phyloP scores from a whole-genome alignment of 306 rosid genomes.

The Cucurbita moschata region DNA sequence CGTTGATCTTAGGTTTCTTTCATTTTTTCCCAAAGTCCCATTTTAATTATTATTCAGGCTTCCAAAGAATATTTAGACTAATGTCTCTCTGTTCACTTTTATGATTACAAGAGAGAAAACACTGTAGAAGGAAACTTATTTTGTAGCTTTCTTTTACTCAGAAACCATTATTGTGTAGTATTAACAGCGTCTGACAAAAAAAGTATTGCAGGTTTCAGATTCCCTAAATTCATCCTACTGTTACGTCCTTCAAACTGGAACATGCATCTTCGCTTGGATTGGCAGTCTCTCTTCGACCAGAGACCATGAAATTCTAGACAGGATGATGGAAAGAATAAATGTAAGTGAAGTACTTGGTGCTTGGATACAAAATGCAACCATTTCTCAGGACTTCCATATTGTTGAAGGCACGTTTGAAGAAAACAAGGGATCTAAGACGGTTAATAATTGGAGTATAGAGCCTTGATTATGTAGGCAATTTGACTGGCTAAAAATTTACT shows the following conservation, averaged over 20 bases:
- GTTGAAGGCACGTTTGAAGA: neutral
- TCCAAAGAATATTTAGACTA: neutral
- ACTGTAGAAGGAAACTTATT: neutral
- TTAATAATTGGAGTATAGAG: neutral
- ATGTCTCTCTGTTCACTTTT: neutral
- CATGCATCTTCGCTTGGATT: conserved; percentile 71
- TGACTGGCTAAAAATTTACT: neutral
- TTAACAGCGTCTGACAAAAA: neutral
- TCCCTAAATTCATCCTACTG: conserved; percentile 88
- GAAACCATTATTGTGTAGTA: neutral
- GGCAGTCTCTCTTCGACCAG: conserved; percentile 63
- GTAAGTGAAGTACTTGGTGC: conserved; percentile 29
- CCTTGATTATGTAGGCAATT: neutral
- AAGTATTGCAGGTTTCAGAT: conserved; percentile 47
- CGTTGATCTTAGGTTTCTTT: neutral
- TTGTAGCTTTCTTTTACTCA: neutral
- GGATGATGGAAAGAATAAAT: conserved; percentile 58
- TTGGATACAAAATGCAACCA: neutral
- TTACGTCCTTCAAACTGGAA: conserved; percentile 60
- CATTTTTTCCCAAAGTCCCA: neutral
- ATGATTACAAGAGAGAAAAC: neutral
- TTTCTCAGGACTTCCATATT: neutral
- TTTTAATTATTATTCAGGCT: neutral
- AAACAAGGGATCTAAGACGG: neutral
- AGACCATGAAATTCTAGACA: conserved; percentile 84